Evolutionary conservation across 2,329 filamentous ascomycete genomes (phyloP).

Genomic region (Exophiala mesophila): DNA sequence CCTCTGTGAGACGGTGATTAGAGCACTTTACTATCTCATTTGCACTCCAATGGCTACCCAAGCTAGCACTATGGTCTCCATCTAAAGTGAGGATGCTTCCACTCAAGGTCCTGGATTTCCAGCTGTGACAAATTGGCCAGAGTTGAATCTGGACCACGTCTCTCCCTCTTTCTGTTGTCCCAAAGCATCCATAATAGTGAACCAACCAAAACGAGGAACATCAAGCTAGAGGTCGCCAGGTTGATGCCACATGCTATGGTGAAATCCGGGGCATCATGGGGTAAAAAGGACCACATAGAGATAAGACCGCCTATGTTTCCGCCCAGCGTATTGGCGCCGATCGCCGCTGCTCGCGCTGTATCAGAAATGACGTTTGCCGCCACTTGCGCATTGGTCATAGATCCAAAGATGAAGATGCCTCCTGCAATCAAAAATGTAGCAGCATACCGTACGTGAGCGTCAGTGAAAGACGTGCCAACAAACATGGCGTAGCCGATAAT

Average conservation of each 20-base stretch:
- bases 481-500: constrained; percentile 70
- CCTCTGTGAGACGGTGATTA: too few relatives aligned
- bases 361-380: constrained; percentile 68
- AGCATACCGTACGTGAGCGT: constrained; percentile 56
- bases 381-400: constrained; percentile 62
- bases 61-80: constrained; percentile 55
- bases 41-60: too few relatives aligned
- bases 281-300: constrained; percentile 62
- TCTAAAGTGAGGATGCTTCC: constrained; percentile 61
- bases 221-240: constrained; percentile 54
- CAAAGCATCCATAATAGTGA: constrained; percentile 57
- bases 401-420: constrained; percentile 59
- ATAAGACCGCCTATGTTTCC: constrained; percentile 66
- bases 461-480: constrained; percentile 51
- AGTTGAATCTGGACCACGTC: constrained; percentile 50
- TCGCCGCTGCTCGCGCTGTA: constrained; percentile 62
- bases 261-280: constrained; percentile 60
- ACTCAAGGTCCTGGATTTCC: constrained; percentile 58
- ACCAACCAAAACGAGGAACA: constrained; percentile 47
- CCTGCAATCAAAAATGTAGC: constrained; percentile 65
- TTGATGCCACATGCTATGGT: constrained; percentile 69
- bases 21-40: too few relatives aligned
- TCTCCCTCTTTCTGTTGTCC: constrained; percentile 57
- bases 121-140: constrained; percentile 50
- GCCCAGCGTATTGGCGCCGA: constrained; percentile 65